These are phyloP conservation scores for Fraxinus anomala DNA, from an alignment of 257 asterid genomes.

Conservation along the genomic window DNA sequence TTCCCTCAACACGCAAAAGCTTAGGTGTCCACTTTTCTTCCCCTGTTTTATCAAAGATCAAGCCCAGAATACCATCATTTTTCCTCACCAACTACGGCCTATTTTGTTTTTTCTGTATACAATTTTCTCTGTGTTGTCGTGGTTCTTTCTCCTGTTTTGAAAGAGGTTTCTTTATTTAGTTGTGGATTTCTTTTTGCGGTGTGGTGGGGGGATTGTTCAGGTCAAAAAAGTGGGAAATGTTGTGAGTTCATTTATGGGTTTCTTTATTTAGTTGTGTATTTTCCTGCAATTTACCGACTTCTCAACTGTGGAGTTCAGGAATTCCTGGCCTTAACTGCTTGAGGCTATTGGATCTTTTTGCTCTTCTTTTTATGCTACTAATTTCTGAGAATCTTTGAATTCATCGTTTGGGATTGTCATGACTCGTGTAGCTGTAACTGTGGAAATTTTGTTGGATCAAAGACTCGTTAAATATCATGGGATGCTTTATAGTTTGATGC, in stretches of 20 bases:
- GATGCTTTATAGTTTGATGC: conserved; percentile 30
- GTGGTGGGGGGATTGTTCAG: background rate
- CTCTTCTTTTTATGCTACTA: conserved; percentile 29
- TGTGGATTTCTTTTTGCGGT: conserved; percentile 25
- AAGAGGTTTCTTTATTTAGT: conserved; percentile 21
- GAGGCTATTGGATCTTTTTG: conserved; percentile 67
- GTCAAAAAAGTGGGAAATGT: background rate
- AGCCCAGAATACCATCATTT: conserved; percentile 16
- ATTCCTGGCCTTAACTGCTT: conserved; percentile 28
- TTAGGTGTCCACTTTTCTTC: conserved; percentile 34
- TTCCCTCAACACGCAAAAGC: conserved; percentile 44
- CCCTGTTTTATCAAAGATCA: conserved; percentile 29
- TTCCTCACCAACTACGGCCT: background rate
- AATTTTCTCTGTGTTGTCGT: conserved; percentile 2
- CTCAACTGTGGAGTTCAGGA: conserved; percentile 27
- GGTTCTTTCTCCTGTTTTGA: conserved; percentile 5
- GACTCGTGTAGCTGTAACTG: conserved; percentile 14
- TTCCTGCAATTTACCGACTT: conserved; percentile 23
- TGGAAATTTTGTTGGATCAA: conserved; percentile 26
- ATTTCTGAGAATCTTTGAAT: conserved; percentile 32
- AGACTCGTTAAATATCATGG: conserved; percentile 29
- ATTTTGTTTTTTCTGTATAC: background rate
- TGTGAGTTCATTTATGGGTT: background rate
- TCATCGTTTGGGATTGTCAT: conserved; percentile 37
- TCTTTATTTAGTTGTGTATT: conserved; percentile 20